Evolutionary conservation across 2,329 filamentous ascomycete genomes (phyloP).

Genomic region (Alternaria hordeiaustralica): DNA sequence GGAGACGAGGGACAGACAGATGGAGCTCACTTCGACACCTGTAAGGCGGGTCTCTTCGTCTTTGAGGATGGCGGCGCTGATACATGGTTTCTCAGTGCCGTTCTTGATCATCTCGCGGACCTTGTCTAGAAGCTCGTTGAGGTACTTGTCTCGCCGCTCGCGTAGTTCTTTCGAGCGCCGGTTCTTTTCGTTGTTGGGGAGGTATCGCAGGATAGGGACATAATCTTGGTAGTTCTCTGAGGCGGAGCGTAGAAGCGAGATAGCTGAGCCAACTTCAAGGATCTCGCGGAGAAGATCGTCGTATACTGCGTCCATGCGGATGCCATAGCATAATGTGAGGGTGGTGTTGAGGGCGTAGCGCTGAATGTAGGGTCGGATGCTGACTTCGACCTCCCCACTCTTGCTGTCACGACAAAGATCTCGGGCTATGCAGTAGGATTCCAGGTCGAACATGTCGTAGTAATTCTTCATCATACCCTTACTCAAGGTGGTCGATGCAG

Average conservation of each 20-base stretch:
- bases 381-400: slow-evolving; percentile 52
- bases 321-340: slow-evolving; percentile 62
- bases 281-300: slow-evolving; percentile 61
- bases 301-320: slow-evolving; percentile 62
- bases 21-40: slow-evolving; percentile 61
- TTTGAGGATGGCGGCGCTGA: slow-evolving; percentile 61
- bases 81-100: slow-evolving; percentile 62
- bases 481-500: slow-evolving; percentile 57
- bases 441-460: slow-evolving; percentile 61
- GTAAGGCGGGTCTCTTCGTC: slow-evolving; percentile 61
- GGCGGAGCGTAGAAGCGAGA: slow-evolving; percentile 58
- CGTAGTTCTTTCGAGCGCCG: slow-evolving; percentile 55
- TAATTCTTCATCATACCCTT: slow-evolving; percentile 57
- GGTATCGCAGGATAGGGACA: slow-evolving; percentile 57
- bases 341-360: slow-evolving; percentile 62
- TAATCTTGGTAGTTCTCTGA: slow-evolving; percentile 63
- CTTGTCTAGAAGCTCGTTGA: slow-evolving; percentile 58
- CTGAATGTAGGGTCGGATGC: slow-evolving; percentile 60
- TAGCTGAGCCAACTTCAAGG: slow-evolving; percentile 60
- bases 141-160: slow-evolving; percentile 57
- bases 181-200: slow-evolving; percentile 62
- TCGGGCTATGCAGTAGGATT: slow-evolving; percentile 59
- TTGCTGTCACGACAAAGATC: slow-evolving; percentile 56
- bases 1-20: slow-evolving; percentile 60
- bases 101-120: slow-evolving; percentile 59